Evolutionary conservation across 306 rosid genomes (phyloP).

Genomic region (Prunus fruticosa): DNA sequence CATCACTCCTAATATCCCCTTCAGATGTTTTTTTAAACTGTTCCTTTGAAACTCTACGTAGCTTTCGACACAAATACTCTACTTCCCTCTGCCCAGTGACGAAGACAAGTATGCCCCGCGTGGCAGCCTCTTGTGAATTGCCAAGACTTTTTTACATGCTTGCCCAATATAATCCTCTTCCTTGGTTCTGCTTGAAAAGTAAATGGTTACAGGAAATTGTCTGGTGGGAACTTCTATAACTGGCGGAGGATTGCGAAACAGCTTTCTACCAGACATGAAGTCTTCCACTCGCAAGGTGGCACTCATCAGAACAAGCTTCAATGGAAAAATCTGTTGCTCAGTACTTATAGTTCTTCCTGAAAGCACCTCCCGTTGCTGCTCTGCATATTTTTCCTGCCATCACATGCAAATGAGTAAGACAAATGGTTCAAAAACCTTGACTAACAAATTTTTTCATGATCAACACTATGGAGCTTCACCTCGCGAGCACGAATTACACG

Average conservation of each 20-base stretch:
- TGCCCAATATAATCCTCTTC: constrained; percentile 64
- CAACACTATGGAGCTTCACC: constrained; percentile 38
- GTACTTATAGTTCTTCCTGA: constrained; percentile 56
- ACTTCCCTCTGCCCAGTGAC: constrained; percentile 91
- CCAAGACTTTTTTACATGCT: constrained; percentile 83
- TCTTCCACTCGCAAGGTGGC: constrained; percentile 92
- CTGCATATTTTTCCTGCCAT: constrained; percentile 47
- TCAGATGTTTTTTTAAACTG: constrained; percentile 38
- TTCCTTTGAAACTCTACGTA: constrained; percentile 66
- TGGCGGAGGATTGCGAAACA: constrained; percentile 68
- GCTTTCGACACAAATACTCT: constrained; percentile 73
- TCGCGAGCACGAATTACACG: constrained; percentile 62
- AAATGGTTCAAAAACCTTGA: background rate
- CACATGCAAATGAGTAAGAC: background rate
- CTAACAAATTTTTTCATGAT: background rate
- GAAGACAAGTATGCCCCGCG: constrained; percentile 88
- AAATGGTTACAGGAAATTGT: constrained; percentile 72
- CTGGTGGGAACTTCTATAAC: constrained; percentile 78
- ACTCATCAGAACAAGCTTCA: constrained; percentile 94
- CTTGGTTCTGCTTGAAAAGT: constrained; percentile 83
- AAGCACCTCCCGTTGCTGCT: constrained; percentile 41
- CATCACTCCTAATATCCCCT: constrained; percentile 33
- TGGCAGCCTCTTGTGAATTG: constrained; percentile 89
- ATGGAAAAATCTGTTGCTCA: constrained; percentile 56
- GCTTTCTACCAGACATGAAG: constrained; percentile 55